Conservation (phyloP, 495 filamentous ascomycete species). For the Tuber calosporum region DNA sequence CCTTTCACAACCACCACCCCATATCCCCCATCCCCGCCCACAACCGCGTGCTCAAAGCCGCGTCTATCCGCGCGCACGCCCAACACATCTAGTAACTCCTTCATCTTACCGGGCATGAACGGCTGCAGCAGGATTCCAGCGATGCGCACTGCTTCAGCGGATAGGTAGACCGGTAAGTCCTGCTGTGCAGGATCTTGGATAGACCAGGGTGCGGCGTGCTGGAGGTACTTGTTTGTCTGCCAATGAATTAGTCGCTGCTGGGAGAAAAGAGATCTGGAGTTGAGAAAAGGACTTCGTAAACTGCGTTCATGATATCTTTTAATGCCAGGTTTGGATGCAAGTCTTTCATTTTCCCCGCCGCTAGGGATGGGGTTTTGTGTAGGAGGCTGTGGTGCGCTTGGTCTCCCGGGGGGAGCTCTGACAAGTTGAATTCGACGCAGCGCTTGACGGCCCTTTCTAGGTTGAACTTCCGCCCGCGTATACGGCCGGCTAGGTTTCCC, state of each 20-base stretch:
- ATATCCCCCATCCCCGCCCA: slow-evolving; percentile 61
- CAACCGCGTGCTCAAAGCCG: slow-evolving; percentile 50
- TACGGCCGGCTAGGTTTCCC: slow-evolving; percentile 68
- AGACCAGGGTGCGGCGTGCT: slow-evolving; percentile 54
- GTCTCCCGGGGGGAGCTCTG: not conserved
- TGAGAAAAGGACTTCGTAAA: slow-evolving; percentile 45
- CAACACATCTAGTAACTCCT: slow-evolving; percentile 66
- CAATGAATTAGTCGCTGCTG: slow-evolving; percentile 8
- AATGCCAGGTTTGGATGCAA: slow-evolving; percentile 60
- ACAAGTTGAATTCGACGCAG: not conserved
- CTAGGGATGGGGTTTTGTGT: not conserved
- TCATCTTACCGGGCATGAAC: slow-evolving; percentile 76
- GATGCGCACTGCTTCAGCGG: slow-evolving; percentile 72
- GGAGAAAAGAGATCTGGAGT: too few species aligned
- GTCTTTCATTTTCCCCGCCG: slow-evolving; percentile 52
- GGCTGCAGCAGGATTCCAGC: slow-evolving; percentile 80
- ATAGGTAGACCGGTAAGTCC: slow-evolving; percentile 52
- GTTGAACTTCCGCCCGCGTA: slow-evolving; percentile 62
- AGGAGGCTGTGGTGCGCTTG: not conserved
- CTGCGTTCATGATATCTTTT: slow-evolving; percentile 56
- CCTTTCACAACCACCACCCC: slow-evolving; percentile 39
- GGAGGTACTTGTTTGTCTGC: slow-evolving; percentile 68
- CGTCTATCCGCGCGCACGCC: slow-evolving; percentile 59
- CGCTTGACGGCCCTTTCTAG: slow-evolving; percentile 47
- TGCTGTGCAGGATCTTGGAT: slow-evolving; percentile 36